Conservation (phyloP, 208 protist genomes). For the Leishmania gerbilli region DNA sequence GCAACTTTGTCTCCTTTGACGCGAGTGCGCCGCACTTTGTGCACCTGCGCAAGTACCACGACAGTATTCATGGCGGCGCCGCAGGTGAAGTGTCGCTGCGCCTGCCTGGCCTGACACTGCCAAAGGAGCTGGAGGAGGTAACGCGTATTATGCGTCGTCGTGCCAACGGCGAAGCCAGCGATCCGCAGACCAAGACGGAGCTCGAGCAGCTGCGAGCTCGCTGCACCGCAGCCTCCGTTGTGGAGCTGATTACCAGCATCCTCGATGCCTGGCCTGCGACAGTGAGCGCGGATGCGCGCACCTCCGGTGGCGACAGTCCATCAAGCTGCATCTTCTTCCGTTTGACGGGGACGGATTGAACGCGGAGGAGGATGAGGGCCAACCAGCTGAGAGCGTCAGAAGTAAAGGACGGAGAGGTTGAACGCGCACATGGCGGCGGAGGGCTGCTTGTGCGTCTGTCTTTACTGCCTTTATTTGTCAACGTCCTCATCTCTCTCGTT, state of each 20-base stretch:
- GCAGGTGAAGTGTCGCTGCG: constrained; percentile 59
- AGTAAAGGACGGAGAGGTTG: neutral
- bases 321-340: constrained; percentile 66
- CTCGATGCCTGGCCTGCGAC: constrained; percentile 30
- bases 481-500: neutral
- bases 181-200: constrained; percentile 37
- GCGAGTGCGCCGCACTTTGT: constrained; percentile 56
- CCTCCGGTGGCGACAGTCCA: constrained; percentile 10
- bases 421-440: too few species aligned
- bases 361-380: neutral
- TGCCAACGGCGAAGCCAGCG: constrained; percentile 27
- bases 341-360: constrained; percentile 60
- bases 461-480: neutral
- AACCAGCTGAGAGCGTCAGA: neutral
- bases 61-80: constrained; percentile 39
- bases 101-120: constrained; percentile 53
- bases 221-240: constrained; percentile 41
- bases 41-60: constrained; percentile 64
- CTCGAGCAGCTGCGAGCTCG: constrained; percentile 46
- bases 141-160: constrained; percentile 37
- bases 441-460: neutral
- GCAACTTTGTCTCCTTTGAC: constrained; percentile 59
- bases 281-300: neutral
- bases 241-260: constrained; percentile 57
- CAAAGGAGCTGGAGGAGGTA: constrained; percentile 48